phyloP scores from a whole-genome alignment of 768 basidiomycete genomes.

The Lyophyllum shimeji region DNA sequence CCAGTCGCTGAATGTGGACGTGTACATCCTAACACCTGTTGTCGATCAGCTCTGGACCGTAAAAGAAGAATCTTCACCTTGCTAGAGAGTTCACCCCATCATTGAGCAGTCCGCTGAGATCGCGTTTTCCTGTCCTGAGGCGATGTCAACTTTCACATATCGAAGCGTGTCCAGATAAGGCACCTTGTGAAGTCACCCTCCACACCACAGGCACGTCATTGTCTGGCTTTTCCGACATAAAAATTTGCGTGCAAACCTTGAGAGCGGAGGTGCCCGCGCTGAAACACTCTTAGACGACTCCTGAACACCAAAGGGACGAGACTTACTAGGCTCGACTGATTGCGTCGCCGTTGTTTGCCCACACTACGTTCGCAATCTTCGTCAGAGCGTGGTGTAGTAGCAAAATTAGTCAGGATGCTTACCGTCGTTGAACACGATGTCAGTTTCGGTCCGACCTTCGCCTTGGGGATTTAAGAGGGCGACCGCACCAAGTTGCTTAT shows the following conservation, averaged over 20 bases:
- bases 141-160: slow-evolving; percentile 1
- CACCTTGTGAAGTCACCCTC: slow-evolving; percentile 90
- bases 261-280: slow-evolving; percentile 95
- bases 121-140: slow-evolving; percentile 89
- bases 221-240: slow-evolving; percentile 1
- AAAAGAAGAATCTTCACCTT: slow-evolving; percentile 38
- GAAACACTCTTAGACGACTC: slow-evolving; percentile 2
- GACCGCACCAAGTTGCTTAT: slow-evolving; percentile 70
- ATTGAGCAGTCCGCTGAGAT: slow-evolving; percentile 87
- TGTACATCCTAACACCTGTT: slow-evolving; percentile 65
- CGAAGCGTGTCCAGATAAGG: neutral
- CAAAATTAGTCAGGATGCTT: slow-evolving; percentile 12
- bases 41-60: neutral
- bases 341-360: slow-evolving; percentile 98
- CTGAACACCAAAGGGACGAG: slow-evolving; percentile 4
- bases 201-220: neutral
- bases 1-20: slow-evolving; percentile 92
- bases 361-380: slow-evolving; percentile 50
- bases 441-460: slow-evolving; percentile 59
- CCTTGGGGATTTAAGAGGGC: slow-evolving; percentile 58
- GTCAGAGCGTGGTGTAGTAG: neutral
- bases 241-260: slow-evolving; percentile 55
- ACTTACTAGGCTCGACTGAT: slow-evolving; percentile 86
- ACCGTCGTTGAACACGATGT: slow-evolving; percentile 82
- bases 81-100: slow-evolving; percentile 96